Percentiles rank a stretch among this genome's conserved stretches.
phyloP scores from a whole-genome alignment of 805 yeast species.

The Metschnikowia picachoensis region DNA sequence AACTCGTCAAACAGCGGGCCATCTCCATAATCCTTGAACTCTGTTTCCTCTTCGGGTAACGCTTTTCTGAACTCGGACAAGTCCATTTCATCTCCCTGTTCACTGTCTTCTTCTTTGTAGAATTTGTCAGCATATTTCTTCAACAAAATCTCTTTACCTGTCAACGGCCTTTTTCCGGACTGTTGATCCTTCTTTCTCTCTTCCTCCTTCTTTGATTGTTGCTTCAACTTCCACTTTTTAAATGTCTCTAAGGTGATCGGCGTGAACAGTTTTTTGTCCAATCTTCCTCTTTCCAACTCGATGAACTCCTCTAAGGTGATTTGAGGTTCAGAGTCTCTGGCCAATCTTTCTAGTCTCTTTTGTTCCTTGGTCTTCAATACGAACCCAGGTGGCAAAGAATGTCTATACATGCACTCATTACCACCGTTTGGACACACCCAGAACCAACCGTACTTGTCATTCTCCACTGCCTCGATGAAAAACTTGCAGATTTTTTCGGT shows the following conservation, averaged over 20 bases:
- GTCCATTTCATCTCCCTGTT: conserved; percentile 51
- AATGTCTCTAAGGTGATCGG: conserved; percentile 85
- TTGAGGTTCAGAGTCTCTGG: conserved; percentile 78
- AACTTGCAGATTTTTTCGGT: conserved; percentile 92
- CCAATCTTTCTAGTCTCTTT: conserved; percentile 80
- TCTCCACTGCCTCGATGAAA: conserved; percentile 95
- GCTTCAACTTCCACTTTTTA: conserved; percentile 75
- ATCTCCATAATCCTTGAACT: conserved; percentile 71
- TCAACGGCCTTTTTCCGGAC: conserved; percentile 44
- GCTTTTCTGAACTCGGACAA: conserved; percentile 53
- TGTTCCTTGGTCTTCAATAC: conserved; percentile 96
- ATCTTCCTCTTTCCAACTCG: conserved; percentile 84
- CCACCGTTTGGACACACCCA: conserved; percentile 98
- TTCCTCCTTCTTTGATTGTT: conserved; percentile 52
- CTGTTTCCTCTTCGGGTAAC: conserved; percentile 46
- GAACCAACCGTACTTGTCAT: conserved; percentile 98
- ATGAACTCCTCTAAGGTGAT: conserved; percentile 94
- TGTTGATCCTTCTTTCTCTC: conserved; percentile 30
- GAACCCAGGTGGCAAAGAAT: conserved; percentile 94
- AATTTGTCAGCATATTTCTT: conserved; percentile 56
- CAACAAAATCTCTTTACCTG: conserved; percentile 68
- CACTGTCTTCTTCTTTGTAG: conserved; percentile 50
- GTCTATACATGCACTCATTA: conserved; percentile 87
- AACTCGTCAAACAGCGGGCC: conserved; percentile 26
- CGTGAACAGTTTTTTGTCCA: conserved; percentile 71